Conservation (phyloP, 2,329 filamentous ascomycete genomes). For the Xylaria arbuscula region DNA sequence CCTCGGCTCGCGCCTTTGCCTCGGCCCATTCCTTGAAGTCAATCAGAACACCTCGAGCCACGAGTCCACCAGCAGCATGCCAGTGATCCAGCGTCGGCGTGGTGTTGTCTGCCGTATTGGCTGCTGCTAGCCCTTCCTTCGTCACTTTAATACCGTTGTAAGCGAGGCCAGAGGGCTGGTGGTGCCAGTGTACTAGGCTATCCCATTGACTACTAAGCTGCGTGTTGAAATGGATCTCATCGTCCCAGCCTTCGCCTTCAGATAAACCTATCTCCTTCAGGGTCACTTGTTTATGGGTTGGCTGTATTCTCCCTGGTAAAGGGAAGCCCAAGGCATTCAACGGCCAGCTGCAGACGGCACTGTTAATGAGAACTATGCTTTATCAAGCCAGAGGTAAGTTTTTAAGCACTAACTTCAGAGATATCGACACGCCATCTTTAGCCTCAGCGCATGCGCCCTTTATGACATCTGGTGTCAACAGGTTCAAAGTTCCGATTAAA, state of each 20-base stretch:
- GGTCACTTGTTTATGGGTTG: constrained; percentile 53
- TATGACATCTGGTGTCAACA: constrained; percentile 60
- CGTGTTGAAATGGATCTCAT: constrained; percentile 66
- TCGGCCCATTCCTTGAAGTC: constrained; percentile 59
- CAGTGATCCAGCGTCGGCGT: constrained; percentile 61
- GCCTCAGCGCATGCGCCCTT: constrained; percentile 57
- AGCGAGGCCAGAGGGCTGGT: constrained; percentile 55
- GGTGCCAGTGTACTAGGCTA: constrained; percentile 60
- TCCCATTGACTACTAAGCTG: constrained; percentile 69
- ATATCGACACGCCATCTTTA: constrained; percentile 61
- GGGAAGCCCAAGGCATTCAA: constrained; percentile 56
- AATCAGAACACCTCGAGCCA: constrained; percentile 66
- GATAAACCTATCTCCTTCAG: constrained; percentile 49
- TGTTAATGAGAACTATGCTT: background rate
- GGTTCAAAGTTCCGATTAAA: constrained; percentile 63
- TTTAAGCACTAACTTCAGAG: constrained; percentile 59
- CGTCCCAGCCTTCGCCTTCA: constrained; percentile 55
- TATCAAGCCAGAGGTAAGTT: background rate
- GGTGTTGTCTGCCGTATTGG: constrained; percentile 48
- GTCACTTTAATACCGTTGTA: constrained; percentile 63
- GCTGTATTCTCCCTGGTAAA: constrained; percentile 51
- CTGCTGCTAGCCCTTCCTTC: constrained; percentile 48
- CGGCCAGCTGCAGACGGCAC: constrained; percentile 52
- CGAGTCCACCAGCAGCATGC: constrained; percentile 63
- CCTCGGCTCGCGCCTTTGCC: constrained; percentile 58